Evolutionary conservation across 2,329 filamentous ascomycete genomes (phyloP), one percentile per base, ranked within the genome.

Genomic region (Pyricularia grisea): DNA sequence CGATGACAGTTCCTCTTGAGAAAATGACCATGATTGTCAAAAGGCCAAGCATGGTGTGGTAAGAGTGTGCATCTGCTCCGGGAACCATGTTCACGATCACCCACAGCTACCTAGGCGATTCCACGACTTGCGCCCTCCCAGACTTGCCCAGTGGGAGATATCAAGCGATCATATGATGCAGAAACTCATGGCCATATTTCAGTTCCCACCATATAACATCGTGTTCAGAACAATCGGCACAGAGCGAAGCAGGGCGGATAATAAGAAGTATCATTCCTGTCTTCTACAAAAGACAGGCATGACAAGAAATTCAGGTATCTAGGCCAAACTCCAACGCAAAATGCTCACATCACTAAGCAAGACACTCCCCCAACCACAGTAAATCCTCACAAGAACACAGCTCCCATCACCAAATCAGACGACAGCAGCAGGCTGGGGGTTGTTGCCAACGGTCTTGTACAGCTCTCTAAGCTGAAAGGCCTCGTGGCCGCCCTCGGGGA

Each of bases 401-500:
- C 55, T 25, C 36, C 12, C 36, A 42, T 17, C 55, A 14, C 10
- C 7, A 27, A 27, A 10, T 61, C 58, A 61, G 58, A 27, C 58
- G 1, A 76, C 72, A 1, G 77, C 75, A 58, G 78, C 67, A 7
- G 79, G 77, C 69, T 80, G 79, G 0, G 79, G 79, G 61, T 86
- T 85, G 71, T 90, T 90, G 1, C 87, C 87, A 0, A 90, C 85
- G 1, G 83, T 85, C 77, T 88, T 88, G 78, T 90, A 90, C 67
- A 89, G 77, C 69, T 89, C 87, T 65, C 87, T 80, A 73, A 89
- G 79, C 81, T 90, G 87, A 76, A 90, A 88, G 5, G 84, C 84
- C 67, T 90, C 87, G 68, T 87, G 82, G 0, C 84, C 87, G 1
- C 92, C 91, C 76, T 93, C 90, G 0, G 89, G 88, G 2, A 96